Percentiles rank a stretch among this genome's conserved stretches.
Evolutionary conservation across 2,329 filamentous ascomycete genomes (phyloP).

Genomic region (Colletotrichum eleusines): DNA sequence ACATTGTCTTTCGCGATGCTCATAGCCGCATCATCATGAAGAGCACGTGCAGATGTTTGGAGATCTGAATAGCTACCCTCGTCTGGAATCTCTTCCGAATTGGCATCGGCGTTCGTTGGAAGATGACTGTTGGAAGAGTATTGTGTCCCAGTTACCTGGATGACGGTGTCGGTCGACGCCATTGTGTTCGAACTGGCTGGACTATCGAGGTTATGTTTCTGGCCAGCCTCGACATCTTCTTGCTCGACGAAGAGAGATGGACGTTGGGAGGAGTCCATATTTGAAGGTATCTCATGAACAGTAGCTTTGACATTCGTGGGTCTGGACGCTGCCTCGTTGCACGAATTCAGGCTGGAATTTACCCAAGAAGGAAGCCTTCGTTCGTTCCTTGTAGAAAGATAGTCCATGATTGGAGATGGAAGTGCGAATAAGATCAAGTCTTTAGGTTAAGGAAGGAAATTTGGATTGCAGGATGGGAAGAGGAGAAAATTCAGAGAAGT

Average conservation of each 20-base stretch:
- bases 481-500: not conserved
- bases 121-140: not conserved
- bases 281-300: not conserved
- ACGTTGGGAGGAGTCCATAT: accelerated
- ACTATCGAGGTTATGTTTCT: not conserved
- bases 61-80: not conserved
- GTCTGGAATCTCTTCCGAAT: not conserved
- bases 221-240: not conserved
- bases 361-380: not conserved
- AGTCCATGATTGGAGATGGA: not conserved
- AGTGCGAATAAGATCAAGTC: not conserved
- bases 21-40: too few species aligned
- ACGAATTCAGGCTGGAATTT: not conserved
- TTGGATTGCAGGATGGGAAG: too few species aligned
- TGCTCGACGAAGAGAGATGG: not conserved
- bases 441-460: not conserved
- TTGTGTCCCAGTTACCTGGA: not conserved
- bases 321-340: not conserved
- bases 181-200: not conserved
- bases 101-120: not conserved
- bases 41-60: not conserved
- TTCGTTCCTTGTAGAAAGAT: accelerated
- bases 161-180: not conserved
- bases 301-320: not conserved
- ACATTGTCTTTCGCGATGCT: accelerated